These are phyloP conservation scores for Grigorovia jiainica DNA, from an alignment of 805 yeast species.

Conservation along the genomic window DNA sequence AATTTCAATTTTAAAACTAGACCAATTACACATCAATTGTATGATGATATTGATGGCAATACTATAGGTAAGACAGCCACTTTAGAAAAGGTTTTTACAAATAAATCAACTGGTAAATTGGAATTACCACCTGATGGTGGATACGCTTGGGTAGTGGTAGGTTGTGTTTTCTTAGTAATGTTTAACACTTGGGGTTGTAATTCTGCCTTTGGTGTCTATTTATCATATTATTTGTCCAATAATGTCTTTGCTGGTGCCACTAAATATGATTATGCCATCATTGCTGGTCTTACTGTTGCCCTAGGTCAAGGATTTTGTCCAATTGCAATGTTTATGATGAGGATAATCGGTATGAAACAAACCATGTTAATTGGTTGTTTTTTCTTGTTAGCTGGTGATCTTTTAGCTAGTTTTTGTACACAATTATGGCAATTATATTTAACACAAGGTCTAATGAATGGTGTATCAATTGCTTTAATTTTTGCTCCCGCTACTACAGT, in stretches of 20 bases:
- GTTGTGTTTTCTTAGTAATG: slow-evolving; percentile 42
- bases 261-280: slow-evolving; percentile 50
- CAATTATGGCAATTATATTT: slow-evolving; percentile 56
- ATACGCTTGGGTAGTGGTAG: slow-evolving; percentile 54
- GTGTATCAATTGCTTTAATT: slow-evolving; percentile 42
- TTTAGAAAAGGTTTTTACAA: slow-evolving; percentile 28
- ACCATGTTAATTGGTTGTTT: slow-evolving; percentile 42
- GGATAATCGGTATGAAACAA: slow-evolving; percentile 40
- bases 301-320: slow-evolving; percentile 55
- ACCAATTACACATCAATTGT: no score
- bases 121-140: slow-evolving; percentile 56
- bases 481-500: slow-evolving; percentile 51
- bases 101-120: slow-evolving; percentile 27
- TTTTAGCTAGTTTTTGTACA: slow-evolving; percentile 52
- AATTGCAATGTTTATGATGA: slow-evolving; percentile 37
- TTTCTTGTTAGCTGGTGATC: slow-evolving; percentile 43
- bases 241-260: slow-evolving; percentile 45
- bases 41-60: no score
- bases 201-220: slow-evolving; percentile 52
- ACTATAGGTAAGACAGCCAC: no score
- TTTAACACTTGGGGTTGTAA: slow-evolving; percentile 69
- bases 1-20: no score
- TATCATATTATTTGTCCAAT: slow-evolving; percentile 45
- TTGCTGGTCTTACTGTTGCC: slow-evolving; percentile 56
- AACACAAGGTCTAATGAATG: slow-evolving; percentile 59